These are phyloP conservation scores for Millerago galiae DNA, from an alignment of 805 yeast species.

Conservation along the genomic window DNA sequence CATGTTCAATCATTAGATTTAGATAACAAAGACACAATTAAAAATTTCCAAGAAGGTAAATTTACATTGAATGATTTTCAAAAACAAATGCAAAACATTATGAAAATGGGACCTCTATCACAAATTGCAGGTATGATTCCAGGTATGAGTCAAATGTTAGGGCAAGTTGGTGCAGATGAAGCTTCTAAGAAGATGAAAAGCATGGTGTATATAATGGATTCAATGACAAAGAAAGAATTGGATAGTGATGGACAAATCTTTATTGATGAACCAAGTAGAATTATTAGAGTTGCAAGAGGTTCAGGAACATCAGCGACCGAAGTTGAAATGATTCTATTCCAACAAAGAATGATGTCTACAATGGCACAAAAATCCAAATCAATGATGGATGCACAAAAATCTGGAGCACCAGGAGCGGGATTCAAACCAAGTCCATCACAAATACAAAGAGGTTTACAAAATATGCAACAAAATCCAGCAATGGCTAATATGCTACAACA, in stretches of 20 bases:
- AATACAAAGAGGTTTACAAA: slow-evolving; percentile 50
- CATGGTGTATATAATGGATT: slow-evolving; percentile 89
- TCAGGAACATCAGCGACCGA: slow-evolving; percentile 90
- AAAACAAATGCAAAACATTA: slow-evolving; percentile 88
- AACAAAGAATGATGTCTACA: slow-evolving; percentile 88
- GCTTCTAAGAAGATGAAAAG: slow-evolving; percentile 75
- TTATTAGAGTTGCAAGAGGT: slow-evolving; percentile 88
- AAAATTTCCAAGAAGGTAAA: slow-evolving; percentile 90
- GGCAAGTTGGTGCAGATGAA: slow-evolving; percentile 87
- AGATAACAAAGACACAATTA: slow-evolving; percentile 85
- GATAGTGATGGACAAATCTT: slow-evolving; percentile 71
- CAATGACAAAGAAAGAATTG: slow-evolving; percentile 89
- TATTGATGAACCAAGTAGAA: slow-evolving; percentile 66
- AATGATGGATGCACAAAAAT: slow-evolving; percentile 38
- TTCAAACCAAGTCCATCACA: slow-evolving; percentile 31
- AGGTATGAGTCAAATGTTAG: slow-evolving; percentile 80
- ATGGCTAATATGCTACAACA: slow-evolving; percentile 69
- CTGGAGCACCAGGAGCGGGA: slow-evolving; percentile 49
- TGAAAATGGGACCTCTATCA: slow-evolving; percentile 95
- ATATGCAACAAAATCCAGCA: slow-evolving; percentile 63
- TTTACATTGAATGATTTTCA: slow-evolving; percentile 89
- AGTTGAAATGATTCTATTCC: slow-evolving; percentile 86
- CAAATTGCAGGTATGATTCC: slow-evolving; percentile 96
- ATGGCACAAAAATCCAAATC: slow-evolving; percentile 72
- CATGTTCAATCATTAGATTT: slow-evolving; percentile 84